Evolutionary conservation across 148 eudicot species (phyloP).

Genomic region (Diospyros lotus): DNA sequence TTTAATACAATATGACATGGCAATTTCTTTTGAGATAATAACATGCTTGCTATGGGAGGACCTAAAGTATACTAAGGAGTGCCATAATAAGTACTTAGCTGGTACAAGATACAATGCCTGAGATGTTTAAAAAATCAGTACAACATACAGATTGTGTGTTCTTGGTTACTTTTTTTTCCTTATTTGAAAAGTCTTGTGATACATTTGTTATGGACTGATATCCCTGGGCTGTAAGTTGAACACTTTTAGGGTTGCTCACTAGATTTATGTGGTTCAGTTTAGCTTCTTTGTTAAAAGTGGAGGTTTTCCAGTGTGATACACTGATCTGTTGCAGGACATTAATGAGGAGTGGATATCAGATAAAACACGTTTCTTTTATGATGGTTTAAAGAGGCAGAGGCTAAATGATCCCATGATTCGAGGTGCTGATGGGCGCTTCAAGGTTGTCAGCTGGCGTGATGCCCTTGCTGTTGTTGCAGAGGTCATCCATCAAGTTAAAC

Average conservation of each 20-base stretch:
- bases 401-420: constrained; percentile 98
- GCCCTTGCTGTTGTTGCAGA: constrained; percentile 94
- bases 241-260: not conserved
- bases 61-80: not conserved
- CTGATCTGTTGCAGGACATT: constrained; percentile 61
- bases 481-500: constrained; percentile 73
- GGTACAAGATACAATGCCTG: not conserved
- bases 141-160: not conserved
- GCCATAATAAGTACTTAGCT: not conserved
- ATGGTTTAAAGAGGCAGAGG: constrained; percentile 97
- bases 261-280: not conserved
- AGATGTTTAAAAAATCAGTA: not conserved
- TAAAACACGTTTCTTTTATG: constrained; percentile 94
- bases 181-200: not conserved
- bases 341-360: constrained; percentile 99
- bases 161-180: not conserved
- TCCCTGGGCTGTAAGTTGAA: not conserved
- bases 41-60: not conserved
- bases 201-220: not conserved
- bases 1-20: not conserved
- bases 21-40: not conserved
- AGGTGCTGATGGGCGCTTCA: constrained; percentile 90
- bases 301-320: constrained; percentile 7
- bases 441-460: constrained; percentile 94
- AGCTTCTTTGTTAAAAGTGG: constrained; percentile 1